These are phyloP conservation scores for Aspergillus avenaceus DNA, from an alignment of 495 filamentous ascomycete species.

Conservation along the genomic window DNA sequence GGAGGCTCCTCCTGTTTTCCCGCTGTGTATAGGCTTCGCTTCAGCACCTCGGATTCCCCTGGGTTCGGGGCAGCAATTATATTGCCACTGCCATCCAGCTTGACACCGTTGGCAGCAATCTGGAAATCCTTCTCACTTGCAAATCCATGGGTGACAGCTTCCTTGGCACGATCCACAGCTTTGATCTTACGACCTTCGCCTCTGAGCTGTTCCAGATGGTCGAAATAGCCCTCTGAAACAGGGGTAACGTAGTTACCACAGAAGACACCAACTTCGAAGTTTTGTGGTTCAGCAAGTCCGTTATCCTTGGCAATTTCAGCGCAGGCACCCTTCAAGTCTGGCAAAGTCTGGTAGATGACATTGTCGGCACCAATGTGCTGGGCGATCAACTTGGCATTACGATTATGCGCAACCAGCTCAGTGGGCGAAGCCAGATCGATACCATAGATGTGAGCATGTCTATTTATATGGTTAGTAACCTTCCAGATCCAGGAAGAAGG, in stretches of 20 bases:
- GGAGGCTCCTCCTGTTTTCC: conserved; percentile 27
- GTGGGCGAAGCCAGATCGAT: conserved; percentile 82
- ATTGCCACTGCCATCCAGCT: conserved; percentile 53
- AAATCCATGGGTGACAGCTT: conserved; percentile 63
- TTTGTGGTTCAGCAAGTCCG: conserved; percentile 46
- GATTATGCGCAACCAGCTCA: conserved; percentile 82
- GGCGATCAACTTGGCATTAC: conserved; percentile 64
- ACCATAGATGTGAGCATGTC: conserved; percentile 73
- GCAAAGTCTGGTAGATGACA: conserved; percentile 86
- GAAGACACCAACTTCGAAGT: conserved; percentile 96
- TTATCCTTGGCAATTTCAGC: conserved; percentile 58
- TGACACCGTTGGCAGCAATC: conserved; percentile 59
- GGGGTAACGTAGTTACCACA: conserved; percentile 86
- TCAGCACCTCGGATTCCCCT: conserved; percentile 31
- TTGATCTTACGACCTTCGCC: conserved; percentile 72
- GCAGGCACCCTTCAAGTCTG: conserved; percentile 77
- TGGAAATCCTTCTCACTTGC: conserved; percentile 58
- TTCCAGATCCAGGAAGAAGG: background rate
- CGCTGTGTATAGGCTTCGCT: conserved; percentile 28
- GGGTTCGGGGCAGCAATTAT: conserved; percentile 45
- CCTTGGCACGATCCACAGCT: conserved; percentile 62
- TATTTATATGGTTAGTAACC: conserved; percentile 22
- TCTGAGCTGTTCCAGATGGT: conserved; percentile 72
- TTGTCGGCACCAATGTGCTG: conserved; percentile 84
- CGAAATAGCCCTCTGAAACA: conserved; percentile 79